Conservation (phyloP, 1,284 basidiomycete genomes). For the Apiotrichum veenhuisii region DNA sequence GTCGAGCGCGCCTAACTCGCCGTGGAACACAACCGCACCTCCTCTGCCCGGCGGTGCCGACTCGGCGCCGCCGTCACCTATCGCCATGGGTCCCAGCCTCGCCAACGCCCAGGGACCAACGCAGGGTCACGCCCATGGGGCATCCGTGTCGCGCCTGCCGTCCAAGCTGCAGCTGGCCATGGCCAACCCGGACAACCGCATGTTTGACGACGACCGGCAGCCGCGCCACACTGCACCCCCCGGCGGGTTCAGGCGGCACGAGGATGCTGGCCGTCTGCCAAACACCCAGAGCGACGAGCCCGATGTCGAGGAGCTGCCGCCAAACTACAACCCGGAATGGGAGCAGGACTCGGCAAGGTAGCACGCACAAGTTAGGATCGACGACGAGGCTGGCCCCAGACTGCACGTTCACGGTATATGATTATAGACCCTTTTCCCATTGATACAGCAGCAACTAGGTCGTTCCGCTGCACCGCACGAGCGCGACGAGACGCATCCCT, state of each 20-base stretch:
- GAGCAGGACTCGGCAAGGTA: background rate
- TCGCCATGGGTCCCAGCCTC: background rate
- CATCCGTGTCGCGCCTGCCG: background rate
- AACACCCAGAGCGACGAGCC: conserved; percentile 1
- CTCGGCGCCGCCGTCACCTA: background rate
- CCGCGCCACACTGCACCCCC: conserved; percentile 26
- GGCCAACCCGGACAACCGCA: background rate
- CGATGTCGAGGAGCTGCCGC: conserved; percentile 40
- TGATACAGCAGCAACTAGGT: too few relatives aligned
- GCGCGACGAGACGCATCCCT: too few relatives aligned
- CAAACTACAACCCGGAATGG: conserved; percentile 41
- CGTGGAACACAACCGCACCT: background rate
- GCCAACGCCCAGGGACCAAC: too few relatives aligned
- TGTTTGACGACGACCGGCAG: conserved; percentile 10
- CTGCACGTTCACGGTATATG: too few relatives aligned
- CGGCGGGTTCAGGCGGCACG: conserved; percentile 36
- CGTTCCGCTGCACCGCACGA: too few relatives aligned
- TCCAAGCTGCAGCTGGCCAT: conserved; percentile 6
- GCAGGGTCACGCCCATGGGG: background rate
- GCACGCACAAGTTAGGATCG: background rate
- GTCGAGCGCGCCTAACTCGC: background rate
- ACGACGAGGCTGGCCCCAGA: background rate
- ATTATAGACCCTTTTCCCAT: too few relatives aligned
- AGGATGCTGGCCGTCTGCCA: conserved; percentile 35
- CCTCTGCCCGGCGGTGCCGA: background rate